Evolutionary conservation across 805 yeast species (phyloP).

Genomic region (Candida maris): DNA sequence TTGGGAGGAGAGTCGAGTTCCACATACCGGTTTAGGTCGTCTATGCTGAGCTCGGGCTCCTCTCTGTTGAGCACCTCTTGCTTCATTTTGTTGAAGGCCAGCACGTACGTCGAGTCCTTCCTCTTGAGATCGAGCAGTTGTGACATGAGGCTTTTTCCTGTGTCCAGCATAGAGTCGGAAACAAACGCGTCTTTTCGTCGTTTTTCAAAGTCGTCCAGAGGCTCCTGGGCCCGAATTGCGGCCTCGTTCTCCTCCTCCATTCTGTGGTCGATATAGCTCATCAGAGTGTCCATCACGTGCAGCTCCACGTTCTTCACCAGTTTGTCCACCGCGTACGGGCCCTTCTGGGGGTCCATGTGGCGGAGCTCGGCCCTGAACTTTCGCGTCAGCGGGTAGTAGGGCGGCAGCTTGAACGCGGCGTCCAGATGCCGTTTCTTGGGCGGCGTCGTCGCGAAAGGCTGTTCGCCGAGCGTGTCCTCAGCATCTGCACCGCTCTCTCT

Average conservation of each 20-base stretch:
- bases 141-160: constrained; percentile 9
- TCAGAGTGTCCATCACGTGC: constrained; percentile 11
- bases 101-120: constrained; percentile 7
- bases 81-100: constrained; percentile 19
- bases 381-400: constrained; percentile 22
- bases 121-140: constrained; percentile 6
- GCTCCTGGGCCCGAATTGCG: constrained; percentile 10
- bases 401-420: constrained; percentile 18
- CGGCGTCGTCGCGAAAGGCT: too few relatives aligned
- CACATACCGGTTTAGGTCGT: constrained; percentile 23
- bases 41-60: constrained; percentile 22
- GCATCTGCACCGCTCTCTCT: too few relatives aligned
- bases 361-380: constrained; percentile 12
- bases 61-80: constrained; percentile 20
- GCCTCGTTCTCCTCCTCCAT: constrained; percentile 18
- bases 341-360: constrained; percentile 8
- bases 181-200: constrained; percentile 10
- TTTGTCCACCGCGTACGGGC: constrained; percentile 4
- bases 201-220: constrained; percentile 13
- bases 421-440: background rate
- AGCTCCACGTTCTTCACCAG: constrained; percentile 11
- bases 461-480: too few relatives aligned
- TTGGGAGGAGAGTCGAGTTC: constrained; percentile 10
- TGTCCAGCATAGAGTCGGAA: constrained; percentile 12
- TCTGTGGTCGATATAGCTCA: constrained; percentile 14